These are phyloP conservation scores for Coelastrella sp. DNA, from an alignment of 139 green algal genomes.

Conservation along the genomic window DNA sequence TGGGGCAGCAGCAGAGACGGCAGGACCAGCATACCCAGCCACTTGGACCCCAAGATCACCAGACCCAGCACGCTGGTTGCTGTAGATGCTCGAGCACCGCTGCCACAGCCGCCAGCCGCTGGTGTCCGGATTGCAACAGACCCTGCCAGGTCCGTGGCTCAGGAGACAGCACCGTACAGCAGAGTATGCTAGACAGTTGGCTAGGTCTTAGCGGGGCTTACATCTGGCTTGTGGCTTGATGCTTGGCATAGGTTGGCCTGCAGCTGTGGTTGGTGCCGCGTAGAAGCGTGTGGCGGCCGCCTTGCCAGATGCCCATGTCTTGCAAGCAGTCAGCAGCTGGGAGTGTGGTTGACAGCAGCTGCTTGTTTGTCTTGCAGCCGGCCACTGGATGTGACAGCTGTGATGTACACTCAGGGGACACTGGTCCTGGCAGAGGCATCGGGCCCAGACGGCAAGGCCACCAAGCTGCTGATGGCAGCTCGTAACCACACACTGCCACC, in stretches of 20 bases:
- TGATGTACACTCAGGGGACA: conserved; percentile 67
- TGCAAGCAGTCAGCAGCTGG: no score
- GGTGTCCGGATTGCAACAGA: conserved; percentile 33
- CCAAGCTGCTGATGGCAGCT: conserved; percentile 66
- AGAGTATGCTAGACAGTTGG: no score
- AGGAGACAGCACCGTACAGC: no score
- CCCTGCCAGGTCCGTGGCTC: conserved; percentile 49
- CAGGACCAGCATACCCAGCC: conserved; percentile 7
- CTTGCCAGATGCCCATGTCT: no score
- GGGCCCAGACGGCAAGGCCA: conserved; percentile 58
- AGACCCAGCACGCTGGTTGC: conserved; percentile 69
- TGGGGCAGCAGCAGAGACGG: conserved; percentile 24
- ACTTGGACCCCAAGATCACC: conserved; percentile 23
- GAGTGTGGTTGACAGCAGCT: background rate
- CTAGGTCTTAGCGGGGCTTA: no score
- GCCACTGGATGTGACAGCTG: conserved; percentile 77
- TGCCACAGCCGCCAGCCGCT: conserved; percentile 59
- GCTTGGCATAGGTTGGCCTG: no score
- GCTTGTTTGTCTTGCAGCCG: background rate
- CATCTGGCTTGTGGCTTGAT: no score
- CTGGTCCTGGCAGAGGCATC: conserved; percentile 82
- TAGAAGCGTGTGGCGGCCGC: no score
- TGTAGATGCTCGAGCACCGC: conserved; percentile 68
- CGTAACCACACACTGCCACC: conserved; percentile 74
- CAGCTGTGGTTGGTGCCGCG: no score